phyloP scores from a whole-genome alignment of 164 flowering plant genomes.

The Magnolia kwangsiensis region DNA sequence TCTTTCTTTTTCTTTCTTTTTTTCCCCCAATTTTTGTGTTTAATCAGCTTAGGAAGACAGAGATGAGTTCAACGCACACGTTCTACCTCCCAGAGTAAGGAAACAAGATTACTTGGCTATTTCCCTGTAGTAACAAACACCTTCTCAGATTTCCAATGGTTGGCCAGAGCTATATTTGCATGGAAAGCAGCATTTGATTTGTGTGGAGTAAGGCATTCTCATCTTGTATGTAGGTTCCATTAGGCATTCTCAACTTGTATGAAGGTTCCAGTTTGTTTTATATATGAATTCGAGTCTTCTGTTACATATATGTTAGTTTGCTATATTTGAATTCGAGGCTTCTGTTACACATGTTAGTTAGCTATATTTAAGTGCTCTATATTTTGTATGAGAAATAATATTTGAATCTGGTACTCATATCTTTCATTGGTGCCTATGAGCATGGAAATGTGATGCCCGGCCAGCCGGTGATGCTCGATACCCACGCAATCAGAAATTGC shows the following conservation, averaged over 20 bases:
- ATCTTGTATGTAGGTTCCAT: background rate
- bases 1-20: background rate
- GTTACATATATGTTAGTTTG: background rate
- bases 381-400: too few species aligned
- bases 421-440: too few species aligned
- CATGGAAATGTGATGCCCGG: too few species aligned
- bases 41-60: conserved; percentile 67
- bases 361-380: too few species aligned
- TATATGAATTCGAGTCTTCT: background rate
- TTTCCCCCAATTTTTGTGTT: background rate
- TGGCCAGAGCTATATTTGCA: background rate
- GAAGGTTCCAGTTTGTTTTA: background rate
- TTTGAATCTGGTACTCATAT: too few species aligned
- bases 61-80: conserved; percentile 49
- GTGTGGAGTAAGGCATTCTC: background rate
- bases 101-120: background rate
- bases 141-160: background rate
- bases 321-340: background rate
- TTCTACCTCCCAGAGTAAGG: conserved; percentile 36
- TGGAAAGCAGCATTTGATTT: background rate
- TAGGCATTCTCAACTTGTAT: background rate
- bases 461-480: too few species aligned
- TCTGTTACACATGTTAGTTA: background rate
- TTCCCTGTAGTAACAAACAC: background rate
- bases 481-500: too few species aligned